Conservation (phyloP, 2,329 filamentous ascomycete species). For the Orbilia javanica region DNA sequence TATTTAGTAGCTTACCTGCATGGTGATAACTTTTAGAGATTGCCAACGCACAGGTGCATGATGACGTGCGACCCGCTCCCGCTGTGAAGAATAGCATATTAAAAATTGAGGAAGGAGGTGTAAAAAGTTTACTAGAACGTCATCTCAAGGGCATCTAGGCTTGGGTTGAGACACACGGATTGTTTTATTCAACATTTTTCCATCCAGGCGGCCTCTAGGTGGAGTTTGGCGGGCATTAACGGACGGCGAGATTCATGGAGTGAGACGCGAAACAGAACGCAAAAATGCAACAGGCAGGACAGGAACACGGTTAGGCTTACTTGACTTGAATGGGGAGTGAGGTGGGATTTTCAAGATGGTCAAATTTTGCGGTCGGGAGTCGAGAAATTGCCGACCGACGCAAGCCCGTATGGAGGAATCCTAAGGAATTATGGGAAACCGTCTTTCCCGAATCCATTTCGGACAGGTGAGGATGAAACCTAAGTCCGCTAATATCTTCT, state of each 20-base stretch:
- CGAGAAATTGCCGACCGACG: not conserved
- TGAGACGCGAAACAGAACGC: constrained; percentile 39
- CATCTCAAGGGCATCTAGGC: constrained; percentile 29
- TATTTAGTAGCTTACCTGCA: constrained; percentile 53
- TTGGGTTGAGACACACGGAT: constrained; percentile 9
- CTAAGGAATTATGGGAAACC: not conserved
- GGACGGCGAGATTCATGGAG: constrained; percentile 36
- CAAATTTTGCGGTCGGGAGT: constrained; percentile 38
- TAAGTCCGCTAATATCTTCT: not conserved
- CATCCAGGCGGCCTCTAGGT: constrained; percentile 11
- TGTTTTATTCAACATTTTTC: constrained; percentile 28
- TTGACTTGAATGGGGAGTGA: not conserved
- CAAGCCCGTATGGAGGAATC: not conserved
- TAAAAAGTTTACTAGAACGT: constrained; percentile 51
- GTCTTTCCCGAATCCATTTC: not conserved
- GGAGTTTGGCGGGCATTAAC: constrained; percentile 25
- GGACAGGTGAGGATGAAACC: not conserved
- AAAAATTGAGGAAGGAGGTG: constrained; percentile 20
- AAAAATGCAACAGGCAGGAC: constrained; percentile 56
- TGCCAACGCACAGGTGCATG: constrained; percentile 58
- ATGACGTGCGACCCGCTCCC: constrained; percentile 59
- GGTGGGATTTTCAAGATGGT: not conserved
- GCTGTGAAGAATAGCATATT: constrained; percentile 45
- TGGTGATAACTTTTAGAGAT: constrained; percentile 33
- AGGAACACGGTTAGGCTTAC: constrained; percentile 32